phyloP scores from a whole-genome alignment of 2,329 filamentous ascomycete genomes.

The Calycina marina region DNA sequence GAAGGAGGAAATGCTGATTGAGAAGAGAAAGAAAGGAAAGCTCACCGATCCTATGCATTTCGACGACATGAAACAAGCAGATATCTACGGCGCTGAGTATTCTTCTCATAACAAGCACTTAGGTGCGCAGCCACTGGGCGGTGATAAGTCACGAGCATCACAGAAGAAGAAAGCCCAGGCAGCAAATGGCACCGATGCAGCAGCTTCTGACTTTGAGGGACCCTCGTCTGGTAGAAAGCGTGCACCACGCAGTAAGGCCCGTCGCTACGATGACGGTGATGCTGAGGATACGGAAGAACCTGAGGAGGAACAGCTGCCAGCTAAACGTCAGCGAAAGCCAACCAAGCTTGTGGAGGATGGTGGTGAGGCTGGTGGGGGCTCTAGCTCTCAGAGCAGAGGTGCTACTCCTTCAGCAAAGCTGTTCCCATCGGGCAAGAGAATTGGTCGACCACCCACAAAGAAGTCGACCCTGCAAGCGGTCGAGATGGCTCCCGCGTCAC shows the following conservation, averaged over 20 bases:
- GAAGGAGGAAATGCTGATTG: constrained; percentile 14
- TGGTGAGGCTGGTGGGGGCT: constrained; percentile 6
- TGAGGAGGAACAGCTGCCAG: constrained; percentile 16
- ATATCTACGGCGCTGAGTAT: constrained; percentile 46
- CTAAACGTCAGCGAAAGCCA: constrained; percentile 16
- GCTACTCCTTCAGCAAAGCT: constrained; percentile 12
- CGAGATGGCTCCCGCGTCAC: constrained; percentile 9
- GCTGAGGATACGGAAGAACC: constrained; percentile 12
- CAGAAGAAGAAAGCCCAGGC: background rate
- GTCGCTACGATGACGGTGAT: constrained; percentile 13
- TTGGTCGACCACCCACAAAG: constrained; percentile 19
- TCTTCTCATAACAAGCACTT: constrained; percentile 42
- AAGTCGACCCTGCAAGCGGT: constrained; percentile 18
- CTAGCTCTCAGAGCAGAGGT: constrained; percentile 9
- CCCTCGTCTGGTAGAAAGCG: constrained; percentile 12
- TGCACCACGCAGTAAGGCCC: constrained; percentile 12
- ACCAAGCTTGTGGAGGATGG: constrained; percentile 13
- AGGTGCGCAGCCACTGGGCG: constrained; percentile 38
- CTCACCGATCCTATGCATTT: constrained; percentile 16
- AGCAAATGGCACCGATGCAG: background rate
- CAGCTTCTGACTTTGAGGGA: background rate
- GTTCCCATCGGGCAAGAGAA: constrained; percentile 20
- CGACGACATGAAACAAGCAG: constrained; percentile 36
- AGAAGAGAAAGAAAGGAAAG: constrained; percentile 14
- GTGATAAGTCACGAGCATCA: background rate